phyloP scores from a whole-genome alignment of 1,139 yeast genomes.

The Suhomyces yuchorum region DNA sequence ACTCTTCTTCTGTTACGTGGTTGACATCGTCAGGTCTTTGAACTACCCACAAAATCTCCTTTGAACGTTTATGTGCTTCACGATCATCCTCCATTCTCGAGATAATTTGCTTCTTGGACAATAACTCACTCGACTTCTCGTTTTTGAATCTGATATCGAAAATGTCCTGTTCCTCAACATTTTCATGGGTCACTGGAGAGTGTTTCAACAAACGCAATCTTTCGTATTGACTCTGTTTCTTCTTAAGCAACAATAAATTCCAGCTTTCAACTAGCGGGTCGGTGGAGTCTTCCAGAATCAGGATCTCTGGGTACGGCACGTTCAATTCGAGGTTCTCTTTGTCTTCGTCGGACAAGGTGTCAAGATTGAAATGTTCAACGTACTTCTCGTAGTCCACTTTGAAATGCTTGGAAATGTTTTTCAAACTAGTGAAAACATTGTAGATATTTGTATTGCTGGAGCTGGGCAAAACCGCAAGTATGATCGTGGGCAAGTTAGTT shows the following conservation, averaged over 20 bases:
- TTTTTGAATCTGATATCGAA: constrained; percentile 34
- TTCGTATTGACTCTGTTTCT: constrained; percentile 54
- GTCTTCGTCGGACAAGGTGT: constrained; percentile 40
- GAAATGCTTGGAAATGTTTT: constrained; percentile 40
- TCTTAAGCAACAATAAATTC: constrained; percentile 49
- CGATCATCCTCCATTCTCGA: constrained; percentile 84
- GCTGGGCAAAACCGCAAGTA: constrained; percentile 56
- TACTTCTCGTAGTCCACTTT: constrained; percentile 33
- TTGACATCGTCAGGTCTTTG: constrained; percentile 45
- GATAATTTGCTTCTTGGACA: constrained; percentile 59
- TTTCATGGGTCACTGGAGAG: constrained; percentile 23
- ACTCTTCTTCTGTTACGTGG: constrained; percentile 55
- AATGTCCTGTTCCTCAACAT: constrained; percentile 32
- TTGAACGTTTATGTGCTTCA: constrained; percentile 77
- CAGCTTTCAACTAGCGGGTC: constrained; percentile 48
- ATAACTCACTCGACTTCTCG: constrained; percentile 25
- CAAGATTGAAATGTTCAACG: constrained; percentile 29
- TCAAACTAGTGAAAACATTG: constrained; percentile 42
- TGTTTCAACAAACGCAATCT: constrained; percentile 40
- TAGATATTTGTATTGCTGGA: constrained; percentile 50
- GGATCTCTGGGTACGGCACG: constrained; percentile 37
- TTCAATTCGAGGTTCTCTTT: constrained; percentile 34
- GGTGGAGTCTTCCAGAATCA: constrained; percentile 24
- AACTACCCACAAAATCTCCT: constrained; percentile 75
- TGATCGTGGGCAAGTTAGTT: constrained; percentile 45